phyloP scores from a whole-genome alignment of 352 stramenopile genomes.

The Phytopythium litorale region DNA sequence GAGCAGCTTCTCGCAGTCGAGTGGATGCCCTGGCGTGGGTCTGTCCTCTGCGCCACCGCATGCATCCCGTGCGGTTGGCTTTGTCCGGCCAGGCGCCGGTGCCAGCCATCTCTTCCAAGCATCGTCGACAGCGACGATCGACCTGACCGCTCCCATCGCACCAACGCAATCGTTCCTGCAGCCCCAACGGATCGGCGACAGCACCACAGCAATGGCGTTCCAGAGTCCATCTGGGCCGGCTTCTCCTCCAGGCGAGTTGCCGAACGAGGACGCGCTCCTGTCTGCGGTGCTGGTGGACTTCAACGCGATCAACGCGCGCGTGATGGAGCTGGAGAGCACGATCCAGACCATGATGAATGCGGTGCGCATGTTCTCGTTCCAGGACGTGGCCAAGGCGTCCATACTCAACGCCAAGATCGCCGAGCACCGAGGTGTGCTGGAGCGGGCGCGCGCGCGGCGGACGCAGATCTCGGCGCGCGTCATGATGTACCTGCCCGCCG shows the following conservation, averaged over 20 bases:
- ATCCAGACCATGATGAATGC: constrained; percentile 22
- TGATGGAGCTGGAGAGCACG: constrained; percentile 23
- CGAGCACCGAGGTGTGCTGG: constrained; percentile 23
- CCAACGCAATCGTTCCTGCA: not conserved
- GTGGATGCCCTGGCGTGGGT: not conserved
- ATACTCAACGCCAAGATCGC: constrained; percentile 40
- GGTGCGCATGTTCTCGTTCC: constrained; percentile 30
- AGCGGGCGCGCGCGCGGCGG: constrained; percentile 28
- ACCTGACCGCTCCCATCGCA: not conserved
- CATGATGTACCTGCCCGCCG: constrained; percentile 47
- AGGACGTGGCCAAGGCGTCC: constrained; percentile 43
- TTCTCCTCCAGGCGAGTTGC: constrained; percentile 4
- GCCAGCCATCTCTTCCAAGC: not conserved
- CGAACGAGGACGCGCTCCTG: constrained; percentile 29
- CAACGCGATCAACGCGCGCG: constrained; percentile 27
- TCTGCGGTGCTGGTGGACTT: constrained; percentile 35
- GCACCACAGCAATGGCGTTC: not conserved
- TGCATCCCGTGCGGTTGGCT: not conserved
- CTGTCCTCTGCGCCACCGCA: not conserved
- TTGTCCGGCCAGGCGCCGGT: not conserved
- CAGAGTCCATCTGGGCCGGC: not conserved
- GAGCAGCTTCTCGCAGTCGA: not conserved
- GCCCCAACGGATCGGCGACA: not conserved
- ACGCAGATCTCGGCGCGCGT: constrained; percentile 42
- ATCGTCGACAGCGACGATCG: not conserved